Evolutionary conservation across 1,139 yeast species (phyloP).

Genomic region (Debaryomyces psychrophilus): DNA sequence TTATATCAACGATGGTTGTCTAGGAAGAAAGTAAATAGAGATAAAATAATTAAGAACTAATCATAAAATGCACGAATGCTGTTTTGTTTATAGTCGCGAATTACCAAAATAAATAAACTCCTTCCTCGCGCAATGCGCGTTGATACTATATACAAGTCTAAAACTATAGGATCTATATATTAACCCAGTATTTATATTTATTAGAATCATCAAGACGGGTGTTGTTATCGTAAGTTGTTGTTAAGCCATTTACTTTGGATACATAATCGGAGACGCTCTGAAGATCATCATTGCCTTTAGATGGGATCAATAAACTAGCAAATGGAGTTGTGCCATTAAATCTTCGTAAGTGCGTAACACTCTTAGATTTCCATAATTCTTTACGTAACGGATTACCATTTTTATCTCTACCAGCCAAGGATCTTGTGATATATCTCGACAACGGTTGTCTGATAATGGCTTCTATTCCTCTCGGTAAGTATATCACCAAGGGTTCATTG

Average conservation of each 20-base stretch:
- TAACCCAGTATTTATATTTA: slow-evolving; percentile 23
- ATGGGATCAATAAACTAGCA: slow-evolving; percentile 27
- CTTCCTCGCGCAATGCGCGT: slow-evolving; percentile 7
- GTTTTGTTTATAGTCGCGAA: slow-evolving; percentile 8
- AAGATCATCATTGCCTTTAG: slow-evolving; percentile 14
- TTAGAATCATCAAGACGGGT: slow-evolving; percentile 17
- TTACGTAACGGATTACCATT: slow-evolving; percentile 40
- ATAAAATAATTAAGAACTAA: neutral
- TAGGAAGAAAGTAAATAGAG: neutral
- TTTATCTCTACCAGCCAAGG: slow-evolving; percentile 41
- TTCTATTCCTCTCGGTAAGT: slow-evolving; percentile 35
- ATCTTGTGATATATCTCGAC: slow-evolving; percentile 33
- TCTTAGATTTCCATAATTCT: slow-evolving; percentile 31
- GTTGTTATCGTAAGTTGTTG: slow-evolving; percentile 14
- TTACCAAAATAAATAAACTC: slow-evolving; percentile 5
- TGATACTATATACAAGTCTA: slow-evolving; percentile 1
- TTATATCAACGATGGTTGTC: neutral
- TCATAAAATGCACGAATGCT: neutral
- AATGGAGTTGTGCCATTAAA: slow-evolving; percentile 30
- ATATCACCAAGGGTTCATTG: slow-evolving; percentile 36
- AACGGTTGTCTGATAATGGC: slow-evolving; percentile 43
- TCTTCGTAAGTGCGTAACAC: slow-evolving; percentile 31
- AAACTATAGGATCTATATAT: slow-evolving; percentile 5
- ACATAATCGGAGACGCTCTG: slow-evolving; percentile 12
- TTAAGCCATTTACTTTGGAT: slow-evolving; percentile 10